Conservation (phyloP, 129 eudicot genomes). For the Calendula officinalis region DNA sequence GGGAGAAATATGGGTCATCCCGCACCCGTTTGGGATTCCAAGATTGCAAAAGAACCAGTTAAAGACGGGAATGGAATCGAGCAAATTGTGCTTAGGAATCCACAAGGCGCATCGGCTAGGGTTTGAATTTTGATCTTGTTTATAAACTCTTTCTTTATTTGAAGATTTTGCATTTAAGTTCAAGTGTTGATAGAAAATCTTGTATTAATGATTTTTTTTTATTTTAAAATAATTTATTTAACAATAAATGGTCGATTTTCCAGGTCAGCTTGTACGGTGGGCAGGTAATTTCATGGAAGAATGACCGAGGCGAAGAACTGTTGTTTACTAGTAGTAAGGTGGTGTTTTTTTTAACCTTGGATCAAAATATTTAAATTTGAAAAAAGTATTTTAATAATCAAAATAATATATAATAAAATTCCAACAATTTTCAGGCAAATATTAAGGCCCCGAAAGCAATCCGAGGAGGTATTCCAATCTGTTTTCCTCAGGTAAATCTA, state of each 20-base stretch:
- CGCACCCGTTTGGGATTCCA: slow-evolving; percentile 36
- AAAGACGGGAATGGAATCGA: slow-evolving; percentile 69
- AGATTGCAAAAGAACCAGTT: slow-evolving; percentile 35
- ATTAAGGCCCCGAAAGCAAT: slow-evolving; percentile 64
- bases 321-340: slow-evolving; percentile 87
- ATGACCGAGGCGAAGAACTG: slow-evolving; percentile 72
- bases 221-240: not conserved
- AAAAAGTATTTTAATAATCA: not conserved
- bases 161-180: slow-evolving; percentile 11
- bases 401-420: not conserved
- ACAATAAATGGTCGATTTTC: slow-evolving; percentile 8
- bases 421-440: slow-evolving; percentile 47
- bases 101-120: slow-evolving; percentile 63
- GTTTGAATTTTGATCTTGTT: slow-evolving; percentile 49
- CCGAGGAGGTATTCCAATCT: slow-evolving; percentile 92
- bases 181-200: not conserved
- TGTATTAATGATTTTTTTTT: not conserved
- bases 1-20: slow-evolving; percentile 45
- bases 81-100: slow-evolving; percentile 60
- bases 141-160: not conserved
- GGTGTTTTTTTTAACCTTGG: too few species aligned
- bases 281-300: slow-evolving; percentile 88
- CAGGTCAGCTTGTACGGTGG: slow-evolving; percentile 95
- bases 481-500: slow-evolving; percentile 85
- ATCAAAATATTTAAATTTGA: not conserved